Percentiles rank a stretch among this genome's conserved stretches.
phyloP scores from a whole-genome alignment of 805 yeast genomes.

The Myxozyma kluyveri region DNA sequence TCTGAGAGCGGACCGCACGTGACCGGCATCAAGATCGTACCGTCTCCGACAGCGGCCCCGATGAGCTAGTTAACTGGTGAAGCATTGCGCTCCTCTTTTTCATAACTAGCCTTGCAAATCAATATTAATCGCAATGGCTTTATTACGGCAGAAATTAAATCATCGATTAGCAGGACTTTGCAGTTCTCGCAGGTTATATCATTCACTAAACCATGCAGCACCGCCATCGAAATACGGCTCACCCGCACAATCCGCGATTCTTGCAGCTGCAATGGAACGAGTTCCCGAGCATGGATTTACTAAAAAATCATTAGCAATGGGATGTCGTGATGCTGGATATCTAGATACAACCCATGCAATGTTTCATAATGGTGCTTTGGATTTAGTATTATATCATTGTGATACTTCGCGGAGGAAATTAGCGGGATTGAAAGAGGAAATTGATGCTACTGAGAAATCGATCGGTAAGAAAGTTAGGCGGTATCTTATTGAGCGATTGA shows the following conservation, averaged over 20 bases:
- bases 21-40: no score
- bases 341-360: constrained; percentile 51
- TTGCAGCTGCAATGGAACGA: constrained; percentile 39
- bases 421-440: constrained; percentile 33
- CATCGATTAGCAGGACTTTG: no score
- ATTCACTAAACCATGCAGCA: constrained; percentile 36
- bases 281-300: constrained; percentile 57
- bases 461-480: constrained; percentile 44
- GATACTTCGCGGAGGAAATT: constrained; percentile 42
- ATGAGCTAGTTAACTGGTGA: no score
- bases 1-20: no score
- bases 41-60: no score
- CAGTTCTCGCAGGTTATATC: constrained; percentile 30
- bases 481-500: constrained; percentile 46
- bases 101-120: no score
- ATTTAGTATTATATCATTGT: constrained; percentile 57
- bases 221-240: constrained; percentile 25
- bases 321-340: constrained; percentile 49
- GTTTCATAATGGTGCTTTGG: constrained; percentile 47
- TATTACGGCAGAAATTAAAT: no score
- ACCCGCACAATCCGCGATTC: constrained; percentile 43
- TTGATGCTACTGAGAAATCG: constrained; percentile 43
- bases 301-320: constrained; percentile 47
- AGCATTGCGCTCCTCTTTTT: no score
- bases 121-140: no score